Base-by-base conservation (phyloP, 495 filamentous ascomycete genomes). In the Massariosphaeria phaeospora region DNA sequence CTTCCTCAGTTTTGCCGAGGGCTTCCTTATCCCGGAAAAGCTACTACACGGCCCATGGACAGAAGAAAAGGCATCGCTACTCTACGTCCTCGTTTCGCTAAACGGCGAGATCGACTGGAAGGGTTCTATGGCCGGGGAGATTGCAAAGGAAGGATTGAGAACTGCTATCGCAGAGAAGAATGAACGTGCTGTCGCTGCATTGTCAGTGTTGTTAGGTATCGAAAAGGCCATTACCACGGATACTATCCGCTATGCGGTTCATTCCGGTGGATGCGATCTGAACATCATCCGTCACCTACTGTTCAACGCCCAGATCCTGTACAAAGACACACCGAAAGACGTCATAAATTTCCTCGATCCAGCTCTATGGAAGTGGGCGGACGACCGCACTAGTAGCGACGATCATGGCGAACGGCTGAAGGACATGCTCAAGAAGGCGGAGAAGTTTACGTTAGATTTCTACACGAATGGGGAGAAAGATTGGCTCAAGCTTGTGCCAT, bases 1-100 rank as follows among this genome's bases (percentile, higher is more conserved):
- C 11, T 59, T 59, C 46, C 46, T 63, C 11, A 35, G 49, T 3
- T 59, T 63, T 44, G 55, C 61, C 0, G 40, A 51, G 18, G 50
- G 49, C 3, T 59, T 63, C n/a, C 50, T 9, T n/a, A 52, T 63
- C n/a, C 61, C 61, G 9, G 61, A 63, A 40, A 59, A 56, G 40
- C 40, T 63, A 8, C 51, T 63, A 9, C 55, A 50, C 40, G 55
- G 55, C 1, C 51, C 50, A 6, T 58, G 49, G 49, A 59, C 45
- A 2, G 33, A 13, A n/a, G 51, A 52, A 18, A 63, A 63, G 30
- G 47, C 47, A 26, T 30, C 18, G 3, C 39, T 63, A 8, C 47
- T 63, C n/a, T 63, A 63, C 24, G 55, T 55, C 8, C 43, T 63
- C 23, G 61, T 63, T 10, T 55, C 49, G 13, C 31, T 63, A 1